Base-by-base conservation (phyloP, 257 asterid species). In the Handroanthus guayacan region DNA sequence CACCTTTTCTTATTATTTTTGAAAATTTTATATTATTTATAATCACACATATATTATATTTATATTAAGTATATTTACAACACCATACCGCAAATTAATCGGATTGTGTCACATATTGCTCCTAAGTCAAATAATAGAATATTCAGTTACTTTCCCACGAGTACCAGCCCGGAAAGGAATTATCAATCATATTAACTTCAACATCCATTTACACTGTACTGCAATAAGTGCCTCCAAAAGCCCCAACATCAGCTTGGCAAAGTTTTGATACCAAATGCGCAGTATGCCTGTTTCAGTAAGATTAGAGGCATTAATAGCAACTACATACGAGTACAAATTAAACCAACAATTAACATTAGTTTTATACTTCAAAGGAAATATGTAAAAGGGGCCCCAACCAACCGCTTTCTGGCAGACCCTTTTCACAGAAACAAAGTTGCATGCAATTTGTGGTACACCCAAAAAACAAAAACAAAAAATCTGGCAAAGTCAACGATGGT, bases 401-500 rank as follows among this genome's bases (percentile, higher is more conserved):
- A 44, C 64, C 10, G 64, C 66, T 68, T 76, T 75, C 14, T 34
- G 76, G 67, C 12, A 63, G 65, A 62, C 62, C 79, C 83, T 76
- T 76, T 79, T 17, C 17, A 25, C 36, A 41, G 31, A 79, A 67
- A 79, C 64, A 71, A 3, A 14, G 71, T 70, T 60, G 70, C 54
- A n/a, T 4, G 55, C 14, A 38, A 54, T 69, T 31, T 34, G 72
- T 56, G 56, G 36, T 63, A 34, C 18, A 62, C 9, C 41, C 17
- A 64, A 56, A 55, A 3, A 37, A 12, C 16, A 20, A 39, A 54
- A 76, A 10, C n/a, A 37, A 20, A 51, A 48, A 38, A 80, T 90
- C 44, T 3, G 45, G 45, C 8, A 8, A 25, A 41, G 6, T 41
- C 89, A 90, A 51, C 92, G 91, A 78, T 86, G 96, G 36, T 87